Conservation (phyloP, 768 basidiomycete genomes). For the Tricholomella constricta region DNA sequence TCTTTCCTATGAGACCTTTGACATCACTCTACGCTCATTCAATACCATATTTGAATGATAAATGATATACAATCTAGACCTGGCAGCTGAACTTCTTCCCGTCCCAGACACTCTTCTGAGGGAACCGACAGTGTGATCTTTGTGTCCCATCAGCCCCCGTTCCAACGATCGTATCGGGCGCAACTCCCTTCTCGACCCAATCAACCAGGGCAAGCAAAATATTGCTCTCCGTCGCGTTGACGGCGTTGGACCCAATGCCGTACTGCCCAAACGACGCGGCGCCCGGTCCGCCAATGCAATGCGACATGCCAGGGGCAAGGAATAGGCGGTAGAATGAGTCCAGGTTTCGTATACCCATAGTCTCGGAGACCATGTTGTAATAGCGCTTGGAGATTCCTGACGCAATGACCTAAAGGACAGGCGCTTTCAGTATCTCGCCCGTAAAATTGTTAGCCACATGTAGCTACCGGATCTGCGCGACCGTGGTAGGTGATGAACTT, state of each 20-base stretch:
- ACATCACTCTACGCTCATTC: too few relatives aligned
- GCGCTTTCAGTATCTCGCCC: neutral
- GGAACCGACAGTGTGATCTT: conserved; percentile 5
- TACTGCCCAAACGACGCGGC: conserved; percentile 3
- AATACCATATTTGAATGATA: too few relatives aligned
- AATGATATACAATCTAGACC: too few relatives aligned
- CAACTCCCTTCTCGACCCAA: conserved; percentile 1
- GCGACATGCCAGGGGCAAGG: conserved; percentile 8
- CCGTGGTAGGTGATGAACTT: conserved; percentile 14
- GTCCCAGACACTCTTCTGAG: conserved; percentile 6
- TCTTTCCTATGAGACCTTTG: too few relatives aligned
- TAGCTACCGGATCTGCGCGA: neutral
- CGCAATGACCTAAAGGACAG: neutral
- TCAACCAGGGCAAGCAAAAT: conserved; percentile 8
- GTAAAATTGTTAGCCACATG: neutral
- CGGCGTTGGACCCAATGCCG: neutral
- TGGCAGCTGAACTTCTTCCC: neutral
- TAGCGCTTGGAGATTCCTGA: conserved; percentile 3
- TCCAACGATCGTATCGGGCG: conserved; percentile 2
- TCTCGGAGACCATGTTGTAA: neutral
- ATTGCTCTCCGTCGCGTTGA: conserved; percentile 2
- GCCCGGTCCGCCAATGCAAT: neutral
- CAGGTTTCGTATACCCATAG: neutral
- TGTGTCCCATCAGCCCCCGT: neutral
- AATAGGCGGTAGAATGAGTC: conserved; percentile 13